phyloP scores from a whole-genome alignment of 108 stramenopile genomes.

The Discostella pseudostelligera region DNA sequence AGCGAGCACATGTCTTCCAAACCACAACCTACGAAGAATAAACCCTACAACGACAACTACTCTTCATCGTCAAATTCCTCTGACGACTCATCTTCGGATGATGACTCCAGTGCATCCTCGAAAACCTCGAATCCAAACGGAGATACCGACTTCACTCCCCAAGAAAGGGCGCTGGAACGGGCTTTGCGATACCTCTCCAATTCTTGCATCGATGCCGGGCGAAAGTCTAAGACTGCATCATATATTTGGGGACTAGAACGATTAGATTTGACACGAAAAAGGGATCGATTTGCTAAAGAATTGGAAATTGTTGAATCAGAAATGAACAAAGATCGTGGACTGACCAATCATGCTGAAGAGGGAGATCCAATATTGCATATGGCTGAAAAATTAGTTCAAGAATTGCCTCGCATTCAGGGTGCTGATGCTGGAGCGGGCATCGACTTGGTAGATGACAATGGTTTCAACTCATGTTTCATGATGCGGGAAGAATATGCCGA shows the following conservation, averaged over 20 bases:
- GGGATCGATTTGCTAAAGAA: conserved; percentile 41
- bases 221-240: conserved; percentile 39
- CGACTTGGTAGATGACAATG: background rate
- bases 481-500: conserved; percentile 32
- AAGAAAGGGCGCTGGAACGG: conserved; percentile 33
- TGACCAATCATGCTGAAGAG: conserved; percentile 7
- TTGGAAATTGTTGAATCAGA: conserved; percentile 41
- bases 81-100: conserved; percentile 16
- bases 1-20: no score
- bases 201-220: conserved; percentile 45
- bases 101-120: conserved; percentile 3
- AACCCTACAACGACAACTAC: conserved; percentile 2
- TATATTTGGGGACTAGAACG: conserved; percentile 42
- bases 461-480: conserved; percentile 14
- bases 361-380: conserved; percentile 20
- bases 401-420: conserved; percentile 23
- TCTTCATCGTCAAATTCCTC: conserved; percentile 19
- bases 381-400: conserved; percentile 29
- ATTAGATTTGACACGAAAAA: conserved; percentile 41
- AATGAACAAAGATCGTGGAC: conserved; percentile 44
- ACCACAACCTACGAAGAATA: background rate
- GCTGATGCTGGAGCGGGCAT: conserved; percentile 36
- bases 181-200: conserved; percentile 41
- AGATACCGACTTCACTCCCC: conserved; percentile 12
- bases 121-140: conserved; percentile 2